Evolutionary conservation across 1,284 basidiomycete genomes (phyloP).

Genomic region (Melampsora abietis-canadensis): DNA sequence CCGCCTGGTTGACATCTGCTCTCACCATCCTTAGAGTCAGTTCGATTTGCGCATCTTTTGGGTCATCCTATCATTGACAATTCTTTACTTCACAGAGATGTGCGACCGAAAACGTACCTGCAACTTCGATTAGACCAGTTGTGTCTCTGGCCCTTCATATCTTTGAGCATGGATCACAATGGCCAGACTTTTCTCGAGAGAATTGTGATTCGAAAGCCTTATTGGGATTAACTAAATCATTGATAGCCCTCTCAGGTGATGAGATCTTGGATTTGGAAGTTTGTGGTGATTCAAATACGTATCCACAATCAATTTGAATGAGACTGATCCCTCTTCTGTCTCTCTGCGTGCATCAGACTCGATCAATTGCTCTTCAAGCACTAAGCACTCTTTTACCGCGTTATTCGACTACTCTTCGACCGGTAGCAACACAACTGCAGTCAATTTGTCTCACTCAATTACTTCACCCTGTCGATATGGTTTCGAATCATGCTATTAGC

Average conservation of each 20-base stretch:
- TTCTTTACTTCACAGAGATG: too few relatives aligned
- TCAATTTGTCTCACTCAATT: conserved; percentile 3
- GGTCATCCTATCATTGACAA: too few relatives aligned
- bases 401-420: conserved; percentile 13
- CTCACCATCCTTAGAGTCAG: conserved; percentile 4
- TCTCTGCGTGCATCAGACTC: conserved; percentile 4
- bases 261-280: neutral
- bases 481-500: conserved; percentile 2
- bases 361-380: conserved; percentile 1
- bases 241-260: neutral
- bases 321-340: neutral
- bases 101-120: neutral
- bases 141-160: conserved; percentile 6
- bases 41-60: neutral
- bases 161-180: conserved; percentile 9
- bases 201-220: conserved; percentile 23
- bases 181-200: conserved; percentile 7
- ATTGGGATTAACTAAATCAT: neutral
- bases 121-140: neutral
- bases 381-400: conserved; percentile 12
- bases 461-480: neutral
- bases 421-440: conserved; percentile 6
- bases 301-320: neutral
- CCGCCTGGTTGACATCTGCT: conserved; percentile 6
- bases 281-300: neutral